Conservation (phyloP, 2,329 filamentous ascomycete species). For the Claviceps humidiphila region DNA sequence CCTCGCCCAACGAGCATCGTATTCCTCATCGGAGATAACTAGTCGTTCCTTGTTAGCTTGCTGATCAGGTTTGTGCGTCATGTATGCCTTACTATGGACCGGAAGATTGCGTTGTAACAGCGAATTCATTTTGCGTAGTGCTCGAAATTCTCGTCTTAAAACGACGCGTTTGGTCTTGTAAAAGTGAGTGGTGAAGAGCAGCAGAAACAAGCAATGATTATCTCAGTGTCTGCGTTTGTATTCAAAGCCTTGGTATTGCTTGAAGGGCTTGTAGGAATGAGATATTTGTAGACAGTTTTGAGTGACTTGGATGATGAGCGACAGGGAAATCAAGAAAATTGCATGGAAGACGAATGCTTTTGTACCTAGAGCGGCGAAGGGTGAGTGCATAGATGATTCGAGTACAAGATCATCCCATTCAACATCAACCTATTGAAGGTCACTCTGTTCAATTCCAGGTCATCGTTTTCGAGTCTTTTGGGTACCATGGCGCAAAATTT, state of each 20-base stretch:
- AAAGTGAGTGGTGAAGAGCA: neutral
- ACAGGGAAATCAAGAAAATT: too few relatives aligned
- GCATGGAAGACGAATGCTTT: too few relatives aligned
- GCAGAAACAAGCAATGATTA: too few relatives aligned
- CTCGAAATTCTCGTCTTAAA: neutral
- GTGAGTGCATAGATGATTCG: too few relatives aligned
- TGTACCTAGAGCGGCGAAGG: too few relatives aligned
- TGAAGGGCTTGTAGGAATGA: neutral
- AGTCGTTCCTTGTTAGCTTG: neutral
- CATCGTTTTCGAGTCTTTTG: too few relatives aligned
- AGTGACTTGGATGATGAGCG: too few relatives aligned
- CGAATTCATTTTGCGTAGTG: neutral
- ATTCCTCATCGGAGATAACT: conserved; percentile 21
- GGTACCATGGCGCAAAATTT: too few relatives aligned
- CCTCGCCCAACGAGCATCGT: conserved; percentile 10
- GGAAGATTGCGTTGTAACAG: neutral
- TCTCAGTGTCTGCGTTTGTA: neutral
- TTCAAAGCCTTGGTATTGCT: neutral
- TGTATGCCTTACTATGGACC: neutral
- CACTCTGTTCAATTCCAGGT: too few relatives aligned
- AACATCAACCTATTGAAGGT: too few relatives aligned
- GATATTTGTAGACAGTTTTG: neutral
- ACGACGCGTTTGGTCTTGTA: neutral
- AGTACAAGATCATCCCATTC: too few relatives aligned
- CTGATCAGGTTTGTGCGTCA: neutral